Percentiles rank a stretch among this genome's conserved stretches.
Evolutionary conservation across 2,329 filamentous ascomycete genomes (phyloP).

Genomic region (Colletotrichum sp.): DNA sequence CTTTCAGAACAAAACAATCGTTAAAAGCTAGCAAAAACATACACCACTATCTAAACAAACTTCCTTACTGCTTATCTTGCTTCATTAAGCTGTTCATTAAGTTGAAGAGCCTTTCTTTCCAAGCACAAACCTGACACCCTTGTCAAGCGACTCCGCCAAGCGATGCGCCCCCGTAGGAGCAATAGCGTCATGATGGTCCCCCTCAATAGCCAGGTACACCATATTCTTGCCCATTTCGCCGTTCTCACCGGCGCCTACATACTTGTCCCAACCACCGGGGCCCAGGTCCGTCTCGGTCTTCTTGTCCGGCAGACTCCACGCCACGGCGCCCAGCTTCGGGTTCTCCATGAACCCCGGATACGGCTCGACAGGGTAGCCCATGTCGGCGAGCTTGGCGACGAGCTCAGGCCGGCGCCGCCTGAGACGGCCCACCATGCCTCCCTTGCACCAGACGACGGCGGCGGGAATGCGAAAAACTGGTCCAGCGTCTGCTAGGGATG

Average conservation of each 20-base stretch:
- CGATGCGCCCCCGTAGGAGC: background rate
- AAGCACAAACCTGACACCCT: background rate
- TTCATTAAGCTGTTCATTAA: background rate
- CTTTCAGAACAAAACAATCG: background rate
- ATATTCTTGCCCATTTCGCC: background rate
- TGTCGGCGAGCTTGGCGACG: background rate
- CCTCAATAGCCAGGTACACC: background rate
- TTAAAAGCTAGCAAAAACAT: background rate
- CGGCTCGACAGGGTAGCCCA: background rate
- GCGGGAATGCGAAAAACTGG: background rate
- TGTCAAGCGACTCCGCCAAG: background rate
- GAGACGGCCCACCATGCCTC: background rate
- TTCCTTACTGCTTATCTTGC: background rate
- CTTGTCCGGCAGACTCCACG: background rate
- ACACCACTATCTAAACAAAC: background rate
- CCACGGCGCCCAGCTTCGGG: background rate
- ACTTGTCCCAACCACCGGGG: background rate
- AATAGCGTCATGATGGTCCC: background rate
- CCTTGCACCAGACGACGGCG: background rate
- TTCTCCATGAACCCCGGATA: background rate
- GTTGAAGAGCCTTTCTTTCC: background rate
- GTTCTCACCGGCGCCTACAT: background rate
- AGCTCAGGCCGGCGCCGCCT: background rate
- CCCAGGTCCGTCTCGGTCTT: background rate
- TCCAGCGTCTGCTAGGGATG: background rate